Conservation (phyloP, 257 asterid species). For the Capsicum rhomboideum region DNA sequence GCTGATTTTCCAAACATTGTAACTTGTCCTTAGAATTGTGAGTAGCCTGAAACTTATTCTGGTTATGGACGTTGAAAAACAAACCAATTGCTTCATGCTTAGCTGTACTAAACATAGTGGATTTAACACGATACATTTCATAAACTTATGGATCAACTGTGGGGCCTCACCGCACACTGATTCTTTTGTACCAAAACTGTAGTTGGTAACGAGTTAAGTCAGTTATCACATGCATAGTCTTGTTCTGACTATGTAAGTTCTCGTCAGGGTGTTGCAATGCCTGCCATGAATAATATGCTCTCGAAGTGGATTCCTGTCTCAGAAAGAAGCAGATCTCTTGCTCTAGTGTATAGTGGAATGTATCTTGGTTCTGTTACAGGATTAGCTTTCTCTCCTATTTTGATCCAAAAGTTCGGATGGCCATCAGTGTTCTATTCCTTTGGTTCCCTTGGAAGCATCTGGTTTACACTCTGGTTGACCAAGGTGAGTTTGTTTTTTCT, state of each 20-base stretch:
- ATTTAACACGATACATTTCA: background rate
- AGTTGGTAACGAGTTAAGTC: background rate
- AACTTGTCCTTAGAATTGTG: background rate
- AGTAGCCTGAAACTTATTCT: background rate
- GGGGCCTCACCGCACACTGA: background rate
- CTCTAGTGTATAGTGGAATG: slow-evolving; percentile 98
- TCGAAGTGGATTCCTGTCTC: slow-evolving; percentile 98
- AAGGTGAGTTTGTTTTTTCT: slow-evolving; percentile 48
- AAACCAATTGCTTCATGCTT: background rate
- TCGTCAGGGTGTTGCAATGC: slow-evolving; percentile 75
- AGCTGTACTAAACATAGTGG: background rate
- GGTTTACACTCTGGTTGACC: slow-evolving; percentile 91
- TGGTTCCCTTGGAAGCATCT: slow-evolving; percentile 90
- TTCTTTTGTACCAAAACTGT: background rate
- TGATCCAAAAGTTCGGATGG: slow-evolving; percentile 89
- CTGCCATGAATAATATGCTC: slow-evolving; percentile 89
- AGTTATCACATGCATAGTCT: background rate
- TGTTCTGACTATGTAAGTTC: background rate
- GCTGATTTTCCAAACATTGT: background rate
- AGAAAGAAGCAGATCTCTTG: slow-evolving; percentile 98
- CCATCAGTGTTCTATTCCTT: slow-evolving; percentile 91
- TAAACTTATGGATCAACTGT: background rate
- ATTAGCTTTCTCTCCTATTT: slow-evolving; percentile 69
- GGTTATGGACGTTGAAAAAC: background rate
- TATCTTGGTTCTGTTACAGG: slow-evolving; percentile 98